Evolutionary conservation across 108 stramenopile species (phyloP).

Genomic region (Nannochloropsis salina): DNA sequence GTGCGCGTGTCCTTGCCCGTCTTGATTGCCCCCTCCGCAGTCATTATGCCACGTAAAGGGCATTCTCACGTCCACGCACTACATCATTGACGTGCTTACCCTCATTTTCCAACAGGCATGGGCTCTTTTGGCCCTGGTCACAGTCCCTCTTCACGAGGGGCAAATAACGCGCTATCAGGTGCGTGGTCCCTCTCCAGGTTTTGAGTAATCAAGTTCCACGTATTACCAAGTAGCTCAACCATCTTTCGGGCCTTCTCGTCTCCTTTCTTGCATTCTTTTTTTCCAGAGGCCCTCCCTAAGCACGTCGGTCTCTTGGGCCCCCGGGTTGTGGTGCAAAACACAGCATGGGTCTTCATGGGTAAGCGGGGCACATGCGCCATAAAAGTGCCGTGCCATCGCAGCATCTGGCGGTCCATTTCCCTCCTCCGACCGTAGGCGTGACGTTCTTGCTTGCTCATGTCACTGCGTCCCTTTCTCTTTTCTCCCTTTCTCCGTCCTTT

Average conservation of each 20-base stretch:
- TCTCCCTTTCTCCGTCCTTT: neutral
- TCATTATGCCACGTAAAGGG: too few species aligned
- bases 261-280: neutral
- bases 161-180: slow-evolving; percentile 4
- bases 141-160: neutral
- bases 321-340: neutral
- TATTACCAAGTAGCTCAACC: too few species aligned
- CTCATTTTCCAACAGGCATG: neutral
- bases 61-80: neutral
- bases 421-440: neutral
- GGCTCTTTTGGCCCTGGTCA: slow-evolving; percentile 13
- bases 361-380: neutral
- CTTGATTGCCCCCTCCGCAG: too few species aligned
- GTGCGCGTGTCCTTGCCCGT: too few species aligned
- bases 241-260: neutral
- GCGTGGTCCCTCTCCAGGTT: neutral
- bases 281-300: neutral
- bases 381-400: neutral
- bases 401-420: neutral
- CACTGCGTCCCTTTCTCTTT: neutral
- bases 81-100: neutral
- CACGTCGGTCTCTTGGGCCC: neutral
- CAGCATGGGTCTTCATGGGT: slow-evolving; percentile 12
- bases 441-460: too few species aligned
- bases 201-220: too few species aligned